Base-by-base conservation (phyloP, 2,329 filamentous ascomycete species). In the Cercospora sojina region DNA sequence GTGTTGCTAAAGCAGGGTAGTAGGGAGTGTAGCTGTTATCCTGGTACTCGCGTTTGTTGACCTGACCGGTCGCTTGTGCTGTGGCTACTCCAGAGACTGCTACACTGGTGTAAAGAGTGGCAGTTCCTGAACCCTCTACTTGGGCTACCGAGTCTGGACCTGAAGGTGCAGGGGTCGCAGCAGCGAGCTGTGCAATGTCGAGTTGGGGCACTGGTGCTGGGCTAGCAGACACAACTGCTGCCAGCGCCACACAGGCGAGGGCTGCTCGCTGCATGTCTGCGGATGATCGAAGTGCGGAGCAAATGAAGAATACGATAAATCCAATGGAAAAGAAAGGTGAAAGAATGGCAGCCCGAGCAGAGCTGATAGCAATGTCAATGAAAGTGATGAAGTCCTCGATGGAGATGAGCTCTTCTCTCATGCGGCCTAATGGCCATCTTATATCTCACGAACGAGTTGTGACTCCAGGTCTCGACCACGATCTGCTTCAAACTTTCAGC, bases 1-100 rank as follows among this genome's bases (percentile, higher is more conserved):
- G 64, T 27, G 70, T 72, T 3, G 68, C 70, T 25, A 73, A 61
- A 60, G 71, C 71, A 18, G 70, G 61, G 53, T 73, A 73, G 70
- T 73, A 73, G 4, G 70, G 70, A 16, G 66, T 67, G 62, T 70
- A 70, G n/a, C 51, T 35, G 23, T 57, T 53, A n/a, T 63, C 66
- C n/a, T 59, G 27, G 32, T 47, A 59, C 20, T 51, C 64, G 60
- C 66, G 70, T 53, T 70, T 71, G 31, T 62, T 49, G 43, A 49
- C 43, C 12, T 32, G 64, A 5, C 59, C 57, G 3, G 62, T 64
- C 13, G 59, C 64, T 31, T 56, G 49, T 1, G 70, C 69, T 25
- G 63, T 68, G 20, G 70, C 67, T 35, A 64, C 69, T 10, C 65
- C 70, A 32, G 67, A 62, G 53, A 69, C 69, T 27, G 68, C 60